phyloP scores from a whole-genome alignment of 306 rosid genomes.

The Rosa lucieae region DNA sequence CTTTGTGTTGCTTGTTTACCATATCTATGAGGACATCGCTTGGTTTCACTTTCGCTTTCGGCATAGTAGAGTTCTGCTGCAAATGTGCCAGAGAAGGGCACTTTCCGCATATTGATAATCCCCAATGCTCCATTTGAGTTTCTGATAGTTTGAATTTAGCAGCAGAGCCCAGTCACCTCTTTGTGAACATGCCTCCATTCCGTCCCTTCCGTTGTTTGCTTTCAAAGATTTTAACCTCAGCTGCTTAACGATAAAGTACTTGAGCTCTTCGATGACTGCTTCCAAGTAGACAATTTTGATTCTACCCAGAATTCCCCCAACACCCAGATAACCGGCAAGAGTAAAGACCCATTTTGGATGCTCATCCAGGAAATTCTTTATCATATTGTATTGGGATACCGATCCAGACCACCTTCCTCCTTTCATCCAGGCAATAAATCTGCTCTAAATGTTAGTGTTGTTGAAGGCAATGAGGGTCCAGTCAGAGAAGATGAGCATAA shows the following conservation, averaged over 20 bases:
- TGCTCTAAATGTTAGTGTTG: slow-evolving; percentile 5
- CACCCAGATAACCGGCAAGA: neutral
- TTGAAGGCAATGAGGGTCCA: slow-evolving; percentile 2
- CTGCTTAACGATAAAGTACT: slow-evolving; percentile 12
- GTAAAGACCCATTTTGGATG: slow-evolving; percentile 2
- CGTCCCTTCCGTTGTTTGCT: neutral
- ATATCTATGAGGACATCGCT: neutral
- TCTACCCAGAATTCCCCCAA: neutral
- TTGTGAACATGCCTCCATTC: slow-evolving; percentile 11
- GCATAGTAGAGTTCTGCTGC: slow-evolving; percentile 22
- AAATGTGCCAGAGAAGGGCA: slow-evolving; percentile 36
- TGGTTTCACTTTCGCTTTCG: neutral
- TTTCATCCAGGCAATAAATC: neutral
- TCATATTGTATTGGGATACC: slow-evolving; percentile 27
- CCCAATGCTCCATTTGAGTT: slow-evolving; percentile 24
- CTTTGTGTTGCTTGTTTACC: neutral
- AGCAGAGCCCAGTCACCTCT: slow-evolving; percentile 32
- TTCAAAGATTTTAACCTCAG: slow-evolving; percentile 5
- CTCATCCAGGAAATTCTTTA: slow-evolving; percentile 16
- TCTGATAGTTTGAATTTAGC: neutral
- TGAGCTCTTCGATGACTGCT: neutral
- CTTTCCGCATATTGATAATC: slow-evolving; percentile 30
- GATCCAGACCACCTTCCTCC: slow-evolving; percentile 20
- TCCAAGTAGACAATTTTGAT: neutral
- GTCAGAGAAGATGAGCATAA: slow-evolving; percentile 17